Evolutionary conservation across 139 green algal species (phyloP).

Genomic region (Tetratostichococcus sp.): DNA sequence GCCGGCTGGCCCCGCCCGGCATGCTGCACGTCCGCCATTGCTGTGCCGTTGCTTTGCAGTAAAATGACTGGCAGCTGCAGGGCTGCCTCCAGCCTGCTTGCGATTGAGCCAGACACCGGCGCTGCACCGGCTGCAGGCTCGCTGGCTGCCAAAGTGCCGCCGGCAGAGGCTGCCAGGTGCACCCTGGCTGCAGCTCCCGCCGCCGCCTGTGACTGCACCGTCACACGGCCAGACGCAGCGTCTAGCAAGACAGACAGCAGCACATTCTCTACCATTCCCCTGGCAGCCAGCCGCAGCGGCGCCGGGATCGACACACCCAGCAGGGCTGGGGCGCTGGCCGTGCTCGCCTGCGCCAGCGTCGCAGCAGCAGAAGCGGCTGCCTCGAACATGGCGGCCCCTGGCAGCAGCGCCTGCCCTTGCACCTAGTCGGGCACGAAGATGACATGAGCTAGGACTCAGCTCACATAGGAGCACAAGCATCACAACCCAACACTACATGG

Average conservation of each 20-base stretch:
- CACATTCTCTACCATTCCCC: no score
- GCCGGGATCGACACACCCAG: slow-evolving; percentile 32
- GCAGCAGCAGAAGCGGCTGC: slow-evolving; percentile 28
- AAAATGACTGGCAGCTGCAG: not conserved
- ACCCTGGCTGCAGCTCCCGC: not conserved
- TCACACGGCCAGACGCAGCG: not conserved
- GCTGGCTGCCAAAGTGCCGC: not conserved
- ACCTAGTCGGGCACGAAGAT: no score
- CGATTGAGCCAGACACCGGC: no score
- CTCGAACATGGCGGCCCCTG: slow-evolving; percentile 64
- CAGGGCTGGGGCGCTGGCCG: slow-evolving; percentile 6
- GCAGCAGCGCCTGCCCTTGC: slow-evolving; percentile 40
- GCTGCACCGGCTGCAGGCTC: no score
- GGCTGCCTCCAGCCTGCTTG: not conserved
- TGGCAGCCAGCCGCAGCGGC: slow-evolving; percentile 30
- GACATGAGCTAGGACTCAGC: no score
- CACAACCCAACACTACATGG: no score
- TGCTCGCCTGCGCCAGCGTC: not conserved
- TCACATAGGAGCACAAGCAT: no score
- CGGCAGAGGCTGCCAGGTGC: not conserved
- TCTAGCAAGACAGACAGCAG: not conserved
- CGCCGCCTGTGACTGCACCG: not conserved
- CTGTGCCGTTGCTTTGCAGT: not conserved
- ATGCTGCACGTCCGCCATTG: not conserved
- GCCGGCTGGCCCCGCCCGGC: not conserved